Conservation (phyloP, 441 rosid genomes). For the Corymbia citriodora region DNA sequence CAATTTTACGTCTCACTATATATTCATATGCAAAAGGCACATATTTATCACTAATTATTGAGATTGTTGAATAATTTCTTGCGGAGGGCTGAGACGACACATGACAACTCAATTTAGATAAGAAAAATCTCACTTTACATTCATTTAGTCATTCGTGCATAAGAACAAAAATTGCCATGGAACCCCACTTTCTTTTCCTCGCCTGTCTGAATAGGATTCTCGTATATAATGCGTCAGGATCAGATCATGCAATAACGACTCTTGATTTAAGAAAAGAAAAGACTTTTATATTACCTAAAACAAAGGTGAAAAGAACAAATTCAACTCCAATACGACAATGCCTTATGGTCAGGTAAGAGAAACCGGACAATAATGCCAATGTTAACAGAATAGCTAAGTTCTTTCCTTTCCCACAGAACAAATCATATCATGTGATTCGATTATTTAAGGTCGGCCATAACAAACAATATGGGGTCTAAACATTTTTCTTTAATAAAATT, state of each 20-base stretch:
- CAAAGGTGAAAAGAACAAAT: background rate
- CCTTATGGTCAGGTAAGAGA: background rate
- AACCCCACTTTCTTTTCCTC: background rate
- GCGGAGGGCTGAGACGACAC: background rate
- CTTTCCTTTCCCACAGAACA: background rate
- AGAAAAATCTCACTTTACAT: background rate
- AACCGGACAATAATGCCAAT: background rate
- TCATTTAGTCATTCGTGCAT: background rate
- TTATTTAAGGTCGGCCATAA: background rate
- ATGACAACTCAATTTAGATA: background rate
- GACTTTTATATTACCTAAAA: background rate
- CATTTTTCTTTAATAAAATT: background rate
- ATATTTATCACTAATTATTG: background rate
- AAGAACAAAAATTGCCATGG: background rate
- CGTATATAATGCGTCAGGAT: background rate
- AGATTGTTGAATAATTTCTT: background rate
- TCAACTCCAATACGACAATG: background rate
- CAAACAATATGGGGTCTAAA: background rate
- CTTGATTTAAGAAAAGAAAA: background rate
- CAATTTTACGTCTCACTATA: background rate
- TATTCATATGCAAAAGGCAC: background rate
- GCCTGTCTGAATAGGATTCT: background rate
- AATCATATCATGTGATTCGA: background rate
- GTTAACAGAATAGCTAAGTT: background rate
- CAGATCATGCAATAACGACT: background rate